phyloP scores from a whole-genome alignment of 768 basidiomycete species.

The Gautieria morchelliformis region DNA sequence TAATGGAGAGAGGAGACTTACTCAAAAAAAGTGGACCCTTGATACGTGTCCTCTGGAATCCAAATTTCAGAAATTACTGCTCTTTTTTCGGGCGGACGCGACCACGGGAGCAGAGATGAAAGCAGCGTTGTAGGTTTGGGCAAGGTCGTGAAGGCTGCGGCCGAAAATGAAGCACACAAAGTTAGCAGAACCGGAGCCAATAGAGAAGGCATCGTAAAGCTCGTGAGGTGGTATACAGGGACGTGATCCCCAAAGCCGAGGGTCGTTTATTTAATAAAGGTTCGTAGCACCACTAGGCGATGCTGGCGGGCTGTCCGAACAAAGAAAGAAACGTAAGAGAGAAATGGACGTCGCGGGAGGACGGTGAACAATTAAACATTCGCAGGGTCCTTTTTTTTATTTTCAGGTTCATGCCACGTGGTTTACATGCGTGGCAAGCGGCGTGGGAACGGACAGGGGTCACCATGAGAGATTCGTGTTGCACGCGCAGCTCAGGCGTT shows the following conservation, averaged over 20 bases:
- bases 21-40: conserved; percentile 64
- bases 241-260: not conserved
- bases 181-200: not conserved
- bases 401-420: not conserved
- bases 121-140: not conserved
- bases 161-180: not conserved
- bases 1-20: conserved; percentile 24
- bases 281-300: not conserved
- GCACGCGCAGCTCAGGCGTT: too few species aligned
- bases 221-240: not conserved
- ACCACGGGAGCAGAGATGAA: not conserved
- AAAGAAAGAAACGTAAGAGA: not conserved
- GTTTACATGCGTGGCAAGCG: not conserved
- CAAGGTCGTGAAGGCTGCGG: not conserved
- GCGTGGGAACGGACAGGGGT: not conserved
- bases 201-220: not conserved
- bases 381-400: not conserved
- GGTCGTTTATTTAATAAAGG: not conserved
- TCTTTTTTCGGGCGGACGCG: not conserved
- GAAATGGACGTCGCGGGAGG: not conserved
- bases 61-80: conserved; percentile 29
- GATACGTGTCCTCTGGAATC: conserved; percentile 59
- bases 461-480: not conserved
- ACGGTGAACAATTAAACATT: not conserved
- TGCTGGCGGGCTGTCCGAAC: not conserved